These are phyloP conservation scores for Thielaviopsis punctulata DNA, from an alignment of 2,329 filamentous ascomycete genomes.

Conservation along the genomic window DNA sequence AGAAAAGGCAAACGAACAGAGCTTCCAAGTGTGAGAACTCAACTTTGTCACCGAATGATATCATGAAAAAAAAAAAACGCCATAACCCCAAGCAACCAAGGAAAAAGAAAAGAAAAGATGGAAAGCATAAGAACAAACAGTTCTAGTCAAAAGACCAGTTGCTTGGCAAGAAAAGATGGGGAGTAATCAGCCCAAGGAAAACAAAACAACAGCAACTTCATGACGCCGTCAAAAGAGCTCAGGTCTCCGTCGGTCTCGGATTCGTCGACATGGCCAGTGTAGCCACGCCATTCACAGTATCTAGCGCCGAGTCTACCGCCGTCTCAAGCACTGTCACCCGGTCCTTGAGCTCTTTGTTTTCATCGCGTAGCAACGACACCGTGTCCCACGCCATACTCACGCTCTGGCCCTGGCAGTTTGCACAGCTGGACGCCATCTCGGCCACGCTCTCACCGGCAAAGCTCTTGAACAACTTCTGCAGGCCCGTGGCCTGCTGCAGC, in stretches of 20 bases:
- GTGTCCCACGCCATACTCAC: conserved; percentile 48
- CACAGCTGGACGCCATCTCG: conserved; percentile 22
- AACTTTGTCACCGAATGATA: neutral
- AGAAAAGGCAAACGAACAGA: neutral
- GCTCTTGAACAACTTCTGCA: conserved; percentile 16
- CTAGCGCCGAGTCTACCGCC: conserved; percentile 43
- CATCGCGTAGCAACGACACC: conserved; percentile 40
- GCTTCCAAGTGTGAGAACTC: neutral
- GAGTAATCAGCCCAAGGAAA: neutral
- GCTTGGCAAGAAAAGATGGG: too few species aligned
- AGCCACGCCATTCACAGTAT: conserved; percentile 39
- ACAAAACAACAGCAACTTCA: conserved; percentile 5
- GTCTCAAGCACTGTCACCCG: conserved; percentile 41
- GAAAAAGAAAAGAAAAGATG: neutral
- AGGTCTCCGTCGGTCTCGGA: neutral
- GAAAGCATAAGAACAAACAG: neutral
- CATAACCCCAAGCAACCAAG: neutral
- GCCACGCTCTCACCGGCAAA: conserved; percentile 21
- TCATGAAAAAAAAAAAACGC: neutral
- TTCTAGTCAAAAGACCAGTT: too few species aligned
- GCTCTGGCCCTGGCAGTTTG: conserved; percentile 41
- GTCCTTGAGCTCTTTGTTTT: conserved; percentile 44
- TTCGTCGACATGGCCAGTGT: conserved; percentile 8
- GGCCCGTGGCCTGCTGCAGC: conserved; percentile 10
- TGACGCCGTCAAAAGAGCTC: conserved; percentile 2